Evolutionary conservation across 2,329 filamentous ascomycete species (phyloP).

Genomic region (Fusarium foetens): DNA sequence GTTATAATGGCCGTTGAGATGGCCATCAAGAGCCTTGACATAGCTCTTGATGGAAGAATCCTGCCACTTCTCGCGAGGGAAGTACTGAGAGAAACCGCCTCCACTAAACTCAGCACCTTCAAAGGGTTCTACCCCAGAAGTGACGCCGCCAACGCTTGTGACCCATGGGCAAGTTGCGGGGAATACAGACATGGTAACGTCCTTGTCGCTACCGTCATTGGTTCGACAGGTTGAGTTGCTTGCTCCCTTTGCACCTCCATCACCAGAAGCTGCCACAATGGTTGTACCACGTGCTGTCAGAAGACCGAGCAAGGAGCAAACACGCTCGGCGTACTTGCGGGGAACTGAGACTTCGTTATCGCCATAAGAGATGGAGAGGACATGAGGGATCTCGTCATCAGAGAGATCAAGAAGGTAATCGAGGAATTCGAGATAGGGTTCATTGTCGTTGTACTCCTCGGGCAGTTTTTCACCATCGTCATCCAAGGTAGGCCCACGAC

Average conservation of each 20-base stretch:
- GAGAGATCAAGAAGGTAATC: constrained; percentile 59
- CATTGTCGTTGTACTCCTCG: constrained; percentile 55
- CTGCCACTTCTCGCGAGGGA: constrained; percentile 59
- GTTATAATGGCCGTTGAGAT: constrained; percentile 59
- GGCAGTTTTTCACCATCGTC: constrained; percentile 50
- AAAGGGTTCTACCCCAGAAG: constrained; percentile 50
- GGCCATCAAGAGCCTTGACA: constrained; percentile 52
- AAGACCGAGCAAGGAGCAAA: constrained; percentile 64
- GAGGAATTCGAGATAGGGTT: constrained; percentile 67
- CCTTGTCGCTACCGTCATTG: constrained; percentile 67
- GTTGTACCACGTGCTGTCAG: constrained; percentile 63
- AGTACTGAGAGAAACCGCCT: constrained; percentile 65
- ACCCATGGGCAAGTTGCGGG: constrained; percentile 75
- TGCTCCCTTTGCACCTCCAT: constrained; percentile 58
- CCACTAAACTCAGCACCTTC: constrained; percentile 57
- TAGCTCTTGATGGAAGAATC: constrained; percentile 53
- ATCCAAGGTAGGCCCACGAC: constrained; percentile 55
- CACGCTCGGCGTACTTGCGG: constrained; percentile 59
- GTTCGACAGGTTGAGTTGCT: constrained; percentile 63
- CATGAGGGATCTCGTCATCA: constrained; percentile 61
- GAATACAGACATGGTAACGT: constrained; percentile 69
- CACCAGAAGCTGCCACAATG: constrained; percentile 62
- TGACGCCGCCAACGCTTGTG: constrained; percentile 72
- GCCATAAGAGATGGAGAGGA: constrained; percentile 67
- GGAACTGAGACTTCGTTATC: constrained; percentile 68